A percentile compares a stretch with the other conserved stretches of the same genome.
Conservation (phyloP, 768 basidiomycete species). For the Xanthoconium purpureum region DNA sequence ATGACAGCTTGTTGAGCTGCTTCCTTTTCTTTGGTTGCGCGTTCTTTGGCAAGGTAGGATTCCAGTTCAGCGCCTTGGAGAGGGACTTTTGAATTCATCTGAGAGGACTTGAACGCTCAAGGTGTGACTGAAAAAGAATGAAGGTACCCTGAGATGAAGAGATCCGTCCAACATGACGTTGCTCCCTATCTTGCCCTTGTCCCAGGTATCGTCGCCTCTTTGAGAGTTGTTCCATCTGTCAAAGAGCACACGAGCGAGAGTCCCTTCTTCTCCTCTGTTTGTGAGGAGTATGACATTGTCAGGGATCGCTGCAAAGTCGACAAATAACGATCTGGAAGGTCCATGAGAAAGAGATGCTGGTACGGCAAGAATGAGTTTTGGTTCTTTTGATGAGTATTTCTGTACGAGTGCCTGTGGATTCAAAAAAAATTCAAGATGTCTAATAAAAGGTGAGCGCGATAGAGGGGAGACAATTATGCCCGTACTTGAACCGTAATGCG, state of each 20-base stretch:
- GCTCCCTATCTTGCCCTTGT: conserved; percentile 83
- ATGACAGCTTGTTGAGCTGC: conserved; percentile 82
- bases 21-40: conserved; percentile 74
- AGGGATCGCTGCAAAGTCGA: conserved; percentile 76
- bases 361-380: conserved; percentile 91
- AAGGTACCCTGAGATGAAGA: conserved; percentile 61
- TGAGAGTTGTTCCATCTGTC: conserved; percentile 85
- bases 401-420: conserved; percentile 77
- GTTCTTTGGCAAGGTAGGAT: conserved; percentile 71
- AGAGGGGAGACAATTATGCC: not conserved
- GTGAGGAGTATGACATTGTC: conserved; percentile 90
- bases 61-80: conserved; percentile 88
- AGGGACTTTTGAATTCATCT: conserved; percentile 90
- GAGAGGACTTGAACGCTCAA: conserved; percentile 4
- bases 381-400: conserved; percentile 80
- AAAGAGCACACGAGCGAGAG: conserved; percentile 75
- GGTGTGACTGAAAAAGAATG: not conserved
- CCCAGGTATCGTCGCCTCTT: conserved; percentile 79
- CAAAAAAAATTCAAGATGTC: conserved; percentile 89
- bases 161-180: conserved; percentile 78
- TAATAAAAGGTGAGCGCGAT: conserved; percentile 30
- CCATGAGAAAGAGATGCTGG: conserved; percentile 93
- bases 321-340: conserved; percentile 81
- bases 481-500: conserved; percentile 84
- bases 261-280: conserved; percentile 71